A percentile compares a stretch with the other conserved stretches of the same genome.
phyloP scores from a whole-genome alignment of 768 basidiomycete genomes.

The Chalciporus sphaerocephalus region DNA sequence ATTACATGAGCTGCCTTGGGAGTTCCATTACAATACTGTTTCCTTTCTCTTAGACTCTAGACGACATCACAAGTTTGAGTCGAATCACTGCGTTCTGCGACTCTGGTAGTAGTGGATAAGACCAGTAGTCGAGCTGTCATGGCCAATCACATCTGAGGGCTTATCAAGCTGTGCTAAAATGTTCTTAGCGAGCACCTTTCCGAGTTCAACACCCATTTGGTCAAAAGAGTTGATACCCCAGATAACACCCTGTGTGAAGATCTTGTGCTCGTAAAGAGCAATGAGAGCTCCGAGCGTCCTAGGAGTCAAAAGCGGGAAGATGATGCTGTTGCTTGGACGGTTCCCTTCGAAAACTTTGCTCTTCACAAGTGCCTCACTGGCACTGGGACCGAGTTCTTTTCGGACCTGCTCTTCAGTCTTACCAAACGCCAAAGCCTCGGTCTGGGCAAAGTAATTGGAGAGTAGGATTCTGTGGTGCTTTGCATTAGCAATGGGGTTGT shows the following conservation, averaged over 20 bases:
- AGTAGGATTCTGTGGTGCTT: conserved; percentile 97
- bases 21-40: conserved; percentile 3
- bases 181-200: conserved; percentile 95
- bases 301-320: conserved; percentile 92
- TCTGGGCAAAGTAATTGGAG: conserved; percentile 97
- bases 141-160: conserved; percentile 75
- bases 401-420: conserved; percentile 89
- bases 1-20: conserved; percentile 10
- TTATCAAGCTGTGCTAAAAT: conserved; percentile 85
- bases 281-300: conserved; percentile 84
- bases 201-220: conserved; percentile 99
- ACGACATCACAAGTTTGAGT: conserved; percentile 21
- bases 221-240: conserved; percentile 99
- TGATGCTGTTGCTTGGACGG: conserved; percentile 90
- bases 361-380: conserved; percentile 85
- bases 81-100: conserved; percentile 63
- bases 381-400: conserved; percentile 61
- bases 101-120: conserved; percentile 97
- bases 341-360: conserved; percentile 98
- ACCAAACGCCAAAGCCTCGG: conserved; percentile 95
- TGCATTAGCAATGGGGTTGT: conserved; percentile 81
- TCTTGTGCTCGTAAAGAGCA: conserved; percentile 96
- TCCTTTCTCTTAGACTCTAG: background rate
- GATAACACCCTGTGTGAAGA: conserved; percentile 93
- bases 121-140: conserved; percentile 94